phyloP scores from a whole-genome alignment of 2,329 filamentous ascomycete genomes.

The Aspergillus ochraceoroseus region DNA sequence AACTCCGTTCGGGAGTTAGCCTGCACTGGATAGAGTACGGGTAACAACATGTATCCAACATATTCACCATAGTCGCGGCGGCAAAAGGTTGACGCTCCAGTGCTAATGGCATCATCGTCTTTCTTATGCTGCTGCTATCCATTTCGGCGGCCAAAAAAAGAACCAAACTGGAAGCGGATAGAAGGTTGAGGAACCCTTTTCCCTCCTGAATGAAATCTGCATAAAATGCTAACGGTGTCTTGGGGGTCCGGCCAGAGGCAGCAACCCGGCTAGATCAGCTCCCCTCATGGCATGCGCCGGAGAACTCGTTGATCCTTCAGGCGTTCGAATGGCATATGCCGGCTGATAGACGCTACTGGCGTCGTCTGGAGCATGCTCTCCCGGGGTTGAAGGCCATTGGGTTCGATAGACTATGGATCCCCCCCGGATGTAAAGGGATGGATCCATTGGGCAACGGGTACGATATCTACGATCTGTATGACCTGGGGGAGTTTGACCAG shows the following conservation, averaged over 20 bases:
- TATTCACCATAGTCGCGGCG: too few species aligned
- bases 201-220: too few species aligned
- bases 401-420: conserved; percentile 62
- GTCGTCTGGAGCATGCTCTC: conserved; percentile 51
- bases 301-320: conserved; percentile 57
- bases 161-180: not conserved
- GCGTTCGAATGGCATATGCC: conserved; percentile 70
- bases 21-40: too few species aligned
- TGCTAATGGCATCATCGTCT: not conserved
- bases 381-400: conserved; percentile 56
- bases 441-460: conserved; percentile 61
- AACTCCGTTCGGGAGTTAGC: too few species aligned
- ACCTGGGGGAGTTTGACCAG: conserved; percentile 67
- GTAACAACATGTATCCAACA: too few species aligned
- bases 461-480: conserved; percentile 65
- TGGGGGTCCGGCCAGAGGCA: too few species aligned
- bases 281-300: conserved; percentile 31
- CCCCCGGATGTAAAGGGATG: conserved; percentile 65
- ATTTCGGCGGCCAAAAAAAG: not conserved
- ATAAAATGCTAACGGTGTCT: too few species aligned
- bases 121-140: not conserved
- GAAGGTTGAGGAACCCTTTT: too few species aligned
- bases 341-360: conserved; percentile 57
- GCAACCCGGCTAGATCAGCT: conserved; percentile 2
- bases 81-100: too few species aligned